Percentiles rank a stretch among this genome's conserved stretches.
Conservation (phyloP, 257 asterid species). For the Scutellaria baicalensis region DNA sequence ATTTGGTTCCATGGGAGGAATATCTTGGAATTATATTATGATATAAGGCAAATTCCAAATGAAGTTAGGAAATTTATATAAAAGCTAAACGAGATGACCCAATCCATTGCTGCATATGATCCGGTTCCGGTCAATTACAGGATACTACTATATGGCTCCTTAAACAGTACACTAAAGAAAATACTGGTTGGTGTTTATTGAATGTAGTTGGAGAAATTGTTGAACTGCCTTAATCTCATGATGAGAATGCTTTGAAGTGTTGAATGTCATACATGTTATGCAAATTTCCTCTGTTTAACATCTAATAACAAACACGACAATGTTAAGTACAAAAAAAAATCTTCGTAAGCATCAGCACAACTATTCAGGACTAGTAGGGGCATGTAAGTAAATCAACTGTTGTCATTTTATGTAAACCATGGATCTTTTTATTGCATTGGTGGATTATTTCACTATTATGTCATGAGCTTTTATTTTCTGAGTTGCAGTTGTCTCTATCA, state of each 20-base stretch:
- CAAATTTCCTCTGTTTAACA: neutral
- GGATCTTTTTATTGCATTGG: neutral
- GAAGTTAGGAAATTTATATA: no score
- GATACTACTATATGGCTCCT: no score
- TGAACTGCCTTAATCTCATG: no score
- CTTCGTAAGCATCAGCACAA: neutral
- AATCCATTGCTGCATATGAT: no score
- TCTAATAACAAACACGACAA: neutral
- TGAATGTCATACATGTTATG: neutral
- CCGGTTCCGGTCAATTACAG: no score
- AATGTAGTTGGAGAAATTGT: neutral
- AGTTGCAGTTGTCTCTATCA: constrained; percentile 71
- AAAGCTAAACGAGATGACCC: no score
- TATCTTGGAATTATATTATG: neutral
- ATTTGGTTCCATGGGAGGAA: neutral
- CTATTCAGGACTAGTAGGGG: neutral
- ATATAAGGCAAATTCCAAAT: neutral
- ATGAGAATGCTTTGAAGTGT: no score
- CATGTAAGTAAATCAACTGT: neutral
- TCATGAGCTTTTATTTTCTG: constrained; percentile 8
- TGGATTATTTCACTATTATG: neutral
- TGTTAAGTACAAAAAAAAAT: neutral
- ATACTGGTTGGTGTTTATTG: neutral
- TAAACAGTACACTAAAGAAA: neutral
- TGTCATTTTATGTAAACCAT: neutral